Evolutionary conservation across 768 basidiomycete genomes (phyloP), one percentile per base, ranked within the genome.

Genomic region (Tulasnella sp.): DNA sequence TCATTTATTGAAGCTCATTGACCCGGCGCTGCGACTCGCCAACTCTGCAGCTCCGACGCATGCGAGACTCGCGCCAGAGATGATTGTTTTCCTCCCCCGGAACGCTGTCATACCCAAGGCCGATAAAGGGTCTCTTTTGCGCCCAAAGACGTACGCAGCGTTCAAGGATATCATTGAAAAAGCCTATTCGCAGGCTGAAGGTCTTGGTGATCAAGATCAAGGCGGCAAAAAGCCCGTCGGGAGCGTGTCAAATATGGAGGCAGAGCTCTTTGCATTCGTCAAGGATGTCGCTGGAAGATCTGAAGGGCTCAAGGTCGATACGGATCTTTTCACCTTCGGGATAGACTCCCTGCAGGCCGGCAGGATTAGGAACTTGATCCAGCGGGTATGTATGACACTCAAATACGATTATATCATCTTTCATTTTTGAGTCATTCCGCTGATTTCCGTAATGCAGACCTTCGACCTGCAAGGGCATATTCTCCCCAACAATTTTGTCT

Each of bases 261-360:
- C 43, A 10, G 24, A 41, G 19, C 13, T 51, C 3, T 38, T 15
- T 17, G 26, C 71, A 70, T 15, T 74, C 21, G 63, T 55, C 1
- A 67, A n/a, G 7, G 21, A n/a, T n/a, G 72, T 10, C 77, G 76
- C 64, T 66, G 67, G 29, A 69, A 70, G n/a, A 75, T 79, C 52
- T 78, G 80, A 66, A 71, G 49, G 68, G 74, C 65, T 71, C 17
- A 67, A 66, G 10, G 65, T 64, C 1, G 65, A 70, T 55, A 73
- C 69, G 34, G 67, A 72, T n/a, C 68, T 74, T 21, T 73, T 74
- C 67, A 64, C 73, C 0, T 79, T 75, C 49, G 81, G 81, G 24
- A 71, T 82, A 29, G 78, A 82, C 65, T 80, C 80, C 9, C 64
- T 81, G 21, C 76, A 80, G 60, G 77, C 76, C 10, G 75, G 76